Base-by-base conservation (phyloP, 2,329 filamentous ascomycete genomes). In the Biscogniauxia sp. region DNA sequence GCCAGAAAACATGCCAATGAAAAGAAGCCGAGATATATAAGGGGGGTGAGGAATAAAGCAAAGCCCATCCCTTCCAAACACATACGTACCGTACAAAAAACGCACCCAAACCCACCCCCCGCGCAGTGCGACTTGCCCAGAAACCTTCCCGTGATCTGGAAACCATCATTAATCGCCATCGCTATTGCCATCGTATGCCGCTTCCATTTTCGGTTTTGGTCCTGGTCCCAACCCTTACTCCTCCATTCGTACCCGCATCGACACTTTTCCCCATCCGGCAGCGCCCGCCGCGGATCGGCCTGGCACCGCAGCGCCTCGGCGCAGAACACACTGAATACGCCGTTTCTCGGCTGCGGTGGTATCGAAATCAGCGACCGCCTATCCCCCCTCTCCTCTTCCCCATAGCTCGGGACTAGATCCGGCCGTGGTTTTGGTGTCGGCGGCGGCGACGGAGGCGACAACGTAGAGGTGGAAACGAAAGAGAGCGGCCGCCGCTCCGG, bases 51-150 rank as follows among this genome's bases (percentile, higher is more conserved):
- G 17, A 19, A 3, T 52, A 20, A 23, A 5, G n/a, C 1, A 19
- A 52, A 2, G 20, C 1, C 2, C 15, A 15, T 13, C 19, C 51
- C 20, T 17, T 19, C 5, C 17, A 19, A 20, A 19, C 19, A 64
- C 64, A 61, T 63, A 64, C 64, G 58, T 63, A 63, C 60, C 8
- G 74, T 76, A 56, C 77, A 79, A 11, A 79, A 67, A 2, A 78
- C 75, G 51, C 77, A 79, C 5, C 76, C 76, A 53, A 75, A 77
- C 11, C 71, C 66, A 26, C 64, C 61, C 11, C 62, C 63, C 19
- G 70, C 69, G 58, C 74, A 75, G 60, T 79, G 76, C 20, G 76
- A 78, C 65, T 79, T 78, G 57, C 74, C 76, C 28, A 79, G 64
- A 55, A 78, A 79, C 25, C 77, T 71, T 3, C 70, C 62, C 25